Base-by-base conservation (phyloP, 805 yeast genomes). In the Saccharomycopsis vini region DNA sequence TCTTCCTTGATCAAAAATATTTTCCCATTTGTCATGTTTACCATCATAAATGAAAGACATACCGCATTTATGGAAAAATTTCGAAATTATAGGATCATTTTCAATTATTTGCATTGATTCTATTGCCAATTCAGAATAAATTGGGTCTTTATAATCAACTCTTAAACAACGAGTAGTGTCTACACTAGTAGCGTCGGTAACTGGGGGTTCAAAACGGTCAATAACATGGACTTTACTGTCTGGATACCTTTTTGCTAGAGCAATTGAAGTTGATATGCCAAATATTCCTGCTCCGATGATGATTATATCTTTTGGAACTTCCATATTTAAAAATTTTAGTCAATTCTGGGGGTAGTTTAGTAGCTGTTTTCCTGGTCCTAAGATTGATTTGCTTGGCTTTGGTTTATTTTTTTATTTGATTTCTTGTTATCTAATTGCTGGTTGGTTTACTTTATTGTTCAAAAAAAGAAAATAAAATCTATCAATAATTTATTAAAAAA, bases 91-190 rank as follows among this genome's bases (percentile, higher is more conserved):
- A 3, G 65, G 62, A 43, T 67, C 62, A 13, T 44, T 50, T 18
- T 56, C 57, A 71, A 73, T 69, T 42, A 53, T 44, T 6, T 56
- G 43, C 37, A 68, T 52, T 2, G 77, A 75, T 50, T 73, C 77
- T 2, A 69, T 58, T 3, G 72, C 60, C 52, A 73, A 46, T 37
- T 58, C 56, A 4, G 74, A 55, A 45, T 72, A 71, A n/a, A 60
- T 53, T 22, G 56, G 34, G 43, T 70, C 73, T 4, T 63, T 55
- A 48, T 72, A 72, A 49, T 72, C 77, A 0, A 69, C 59, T 41
- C 77, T 58, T 12, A 73, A 62, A 30, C 34, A 30, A 10, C 34
- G 10, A n/a, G 34, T 30, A 30, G 34, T 30, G 18, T 30, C 34
- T 6, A 30, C 34, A 30, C 34, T 30, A 6, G 34, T 30, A 30